Conservation (phyloP, 116 monocot genomes). For the Trichopus zeylanicus region DNA sequence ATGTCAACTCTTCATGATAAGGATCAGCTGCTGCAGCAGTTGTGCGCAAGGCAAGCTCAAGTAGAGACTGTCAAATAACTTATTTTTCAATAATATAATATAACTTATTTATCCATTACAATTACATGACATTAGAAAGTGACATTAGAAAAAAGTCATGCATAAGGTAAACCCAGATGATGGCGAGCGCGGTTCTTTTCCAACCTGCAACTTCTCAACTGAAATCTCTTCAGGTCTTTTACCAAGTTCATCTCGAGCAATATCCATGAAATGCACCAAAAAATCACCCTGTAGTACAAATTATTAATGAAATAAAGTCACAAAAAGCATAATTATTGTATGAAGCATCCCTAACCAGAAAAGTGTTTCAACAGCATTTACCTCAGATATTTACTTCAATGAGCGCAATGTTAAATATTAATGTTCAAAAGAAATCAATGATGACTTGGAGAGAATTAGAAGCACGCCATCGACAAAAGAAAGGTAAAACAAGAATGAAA, state of each 20-base stretch:
- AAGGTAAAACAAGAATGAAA: too few species aligned
- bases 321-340: neutral
- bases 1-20: conserved; percentile 88
- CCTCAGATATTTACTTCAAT: too few species aligned
- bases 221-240: conserved; percentile 89
- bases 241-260: conserved; percentile 81
- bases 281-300: conserved; percentile 84
- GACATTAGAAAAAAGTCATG: too few species aligned
- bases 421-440: too few species aligned
- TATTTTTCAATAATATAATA: neutral
- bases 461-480: too few species aligned
- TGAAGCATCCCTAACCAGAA: neutral
- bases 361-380: too few species aligned
- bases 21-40: conserved; percentile 90
- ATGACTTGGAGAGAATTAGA: too few species aligned
- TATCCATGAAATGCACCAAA: conserved; percentile 99
- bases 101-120: too few species aligned
- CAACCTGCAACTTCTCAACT: conserved; percentile 89
- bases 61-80: conserved; percentile 92
- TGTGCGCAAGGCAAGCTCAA: conserved; percentile 90
- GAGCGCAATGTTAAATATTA: too few species aligned
- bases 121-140: too few species aligned
- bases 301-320: conserved; percentile 2
- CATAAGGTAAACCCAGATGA: neutral
- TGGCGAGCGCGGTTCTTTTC: neutral